Percentiles rank a stretch among this genome's conserved stretches.
These are phyloP conservation scores for Saccharomyces hybrid DNA, from an alignment of 1,139 yeast genomes.

Conservation along the genomic window DNA sequence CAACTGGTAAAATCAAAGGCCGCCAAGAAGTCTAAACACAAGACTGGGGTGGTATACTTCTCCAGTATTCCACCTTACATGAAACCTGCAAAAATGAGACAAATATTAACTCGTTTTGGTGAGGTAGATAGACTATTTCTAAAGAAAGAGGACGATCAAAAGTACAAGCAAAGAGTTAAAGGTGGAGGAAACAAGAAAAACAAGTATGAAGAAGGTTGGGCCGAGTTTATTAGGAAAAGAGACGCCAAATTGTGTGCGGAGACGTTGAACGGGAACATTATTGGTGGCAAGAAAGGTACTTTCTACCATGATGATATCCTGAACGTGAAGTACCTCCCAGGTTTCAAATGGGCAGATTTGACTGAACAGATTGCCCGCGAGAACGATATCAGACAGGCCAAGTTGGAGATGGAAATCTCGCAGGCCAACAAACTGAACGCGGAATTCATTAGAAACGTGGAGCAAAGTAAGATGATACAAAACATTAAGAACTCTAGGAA, in stretches of 20 bases:
- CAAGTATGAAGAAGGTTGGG: constrained; percentile 95
- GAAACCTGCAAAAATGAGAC: constrained; percentile 89
- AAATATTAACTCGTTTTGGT: constrained; percentile 75
- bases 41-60: constrained; percentile 85
- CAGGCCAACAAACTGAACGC: constrained; percentile 86
- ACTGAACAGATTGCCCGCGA: constrained; percentile 92
- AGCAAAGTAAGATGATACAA: constrained; percentile 71
- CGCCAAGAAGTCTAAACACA: constrained; percentile 49
- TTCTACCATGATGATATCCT: constrained; percentile 91
- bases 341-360: constrained; percentile 91
- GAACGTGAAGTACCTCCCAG: constrained; percentile 80
- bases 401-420: constrained; percentile 77
- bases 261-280: constrained; percentile 76
- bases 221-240: constrained; percentile 73
- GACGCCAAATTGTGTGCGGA: constrained; percentile 86
- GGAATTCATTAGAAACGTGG: constrained; percentile 75
- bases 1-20: constrained; percentile 39
- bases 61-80: constrained; percentile 93
- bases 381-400: constrained; percentile 80
- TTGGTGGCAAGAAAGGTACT: constrained; percentile 91
- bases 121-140: constrained; percentile 76
- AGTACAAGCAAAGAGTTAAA: constrained; percentile 61
- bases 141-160: constrained; percentile 73
- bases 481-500: constrained; percentile 47
- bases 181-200: constrained; percentile 92